Conservation (phyloP, 2,329 filamentous ascomycete species). For the Colletotrichum sp. region DNA sequence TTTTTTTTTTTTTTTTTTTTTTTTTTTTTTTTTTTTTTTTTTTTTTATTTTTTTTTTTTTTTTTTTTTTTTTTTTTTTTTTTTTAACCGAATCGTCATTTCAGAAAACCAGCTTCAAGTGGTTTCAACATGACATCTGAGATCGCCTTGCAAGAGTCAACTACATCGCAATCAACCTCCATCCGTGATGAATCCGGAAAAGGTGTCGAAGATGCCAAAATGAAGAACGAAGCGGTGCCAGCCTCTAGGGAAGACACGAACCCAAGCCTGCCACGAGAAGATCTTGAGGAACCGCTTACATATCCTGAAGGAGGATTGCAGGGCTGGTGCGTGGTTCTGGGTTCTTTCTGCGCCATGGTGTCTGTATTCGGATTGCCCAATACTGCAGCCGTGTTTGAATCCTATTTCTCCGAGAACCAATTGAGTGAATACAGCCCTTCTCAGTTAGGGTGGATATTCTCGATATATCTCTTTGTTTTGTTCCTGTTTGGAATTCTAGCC, state of each 20-base stretch:
- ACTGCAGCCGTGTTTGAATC: slow-evolving; percentile 80
- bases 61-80: too few species aligned
- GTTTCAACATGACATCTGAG: background rate
- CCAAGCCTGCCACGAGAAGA: background rate
- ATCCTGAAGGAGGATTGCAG: slow-evolving; percentile 77
- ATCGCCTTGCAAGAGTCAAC: background rate
- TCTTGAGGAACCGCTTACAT: background rate
- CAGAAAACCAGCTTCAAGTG: fast-evolving
- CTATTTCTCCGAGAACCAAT: slow-evolving; percentile 76
- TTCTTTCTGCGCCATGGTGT: slow-evolving; percentile 68
- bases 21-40: background rate
- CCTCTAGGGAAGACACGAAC: background rate
- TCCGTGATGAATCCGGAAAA: background rate
- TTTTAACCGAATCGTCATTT: background rate
- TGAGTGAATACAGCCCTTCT: slow-evolving; percentile 68
- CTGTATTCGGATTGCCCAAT: slow-evolving; percentile 70
- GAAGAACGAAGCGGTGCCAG: background rate
- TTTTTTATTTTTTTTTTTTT: too few species aligned
- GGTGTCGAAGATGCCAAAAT: background rate
- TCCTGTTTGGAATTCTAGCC: slow-evolving; percentile 84
- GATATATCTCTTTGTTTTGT: slow-evolving; percentile 80
- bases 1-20: too few species aligned
- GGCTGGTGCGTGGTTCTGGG: slow-evolving; percentile 88
- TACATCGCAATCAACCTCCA: background rate
- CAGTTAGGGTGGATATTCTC: slow-evolving; percentile 87